Base-by-base conservation (phyloP, 2,329 filamentous ascomycete genomes). In the Paraphoma sp. region DNA sequence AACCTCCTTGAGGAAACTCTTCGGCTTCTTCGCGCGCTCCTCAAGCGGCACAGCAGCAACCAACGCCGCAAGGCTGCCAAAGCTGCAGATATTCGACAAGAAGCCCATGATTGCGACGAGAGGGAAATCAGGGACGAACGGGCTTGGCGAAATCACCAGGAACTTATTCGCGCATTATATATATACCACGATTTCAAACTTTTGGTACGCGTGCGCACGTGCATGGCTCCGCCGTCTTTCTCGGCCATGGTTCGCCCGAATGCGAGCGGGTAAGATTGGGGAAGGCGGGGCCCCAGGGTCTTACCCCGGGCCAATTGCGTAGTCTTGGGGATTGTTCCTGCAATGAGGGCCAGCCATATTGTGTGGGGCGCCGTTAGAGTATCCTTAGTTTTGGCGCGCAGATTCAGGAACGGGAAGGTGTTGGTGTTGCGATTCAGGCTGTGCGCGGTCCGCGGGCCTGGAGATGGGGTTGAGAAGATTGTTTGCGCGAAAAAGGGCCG, bases 1-100 rank as follows among this genome's bases (percentile, higher is more conserved):
- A 7, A 75, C 16, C 31, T 72, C 65, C 33, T 71, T 70, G 9
- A 78, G 49, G 48, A 78, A 78, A 48, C 70, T 69, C 58, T 69
- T 68, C 0, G 66, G 66, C 44, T 67, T 67, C 47, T 64, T 57
- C 18, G 60, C 57, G n/a, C 60, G 54, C 40, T 61, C 60, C 33
- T 67, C 67, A 2, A 65, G 36, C 4, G 70, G 69, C 11, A 60
- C 59, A 6, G 67, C 64, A 1, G 54, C 57, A 31, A 58, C 57
- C 9, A 72, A 47, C 10, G 59, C 57, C 50, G 57, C 63, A 30
- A 69, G 48, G 51, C n/a, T n/a, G n/a, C 59, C 48, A 23, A 23
- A 23, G 23, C 23, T 23, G 23, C 11, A 65, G 54, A 43, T 66
- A 51, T 41, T 60, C 63, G 30, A 64, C 33, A n/a, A 51, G 30